These are phyloP conservation scores for Lavandula angustifolia DNA, from an alignment of 257 asterid genomes.

Conservation along the genomic window DNA sequence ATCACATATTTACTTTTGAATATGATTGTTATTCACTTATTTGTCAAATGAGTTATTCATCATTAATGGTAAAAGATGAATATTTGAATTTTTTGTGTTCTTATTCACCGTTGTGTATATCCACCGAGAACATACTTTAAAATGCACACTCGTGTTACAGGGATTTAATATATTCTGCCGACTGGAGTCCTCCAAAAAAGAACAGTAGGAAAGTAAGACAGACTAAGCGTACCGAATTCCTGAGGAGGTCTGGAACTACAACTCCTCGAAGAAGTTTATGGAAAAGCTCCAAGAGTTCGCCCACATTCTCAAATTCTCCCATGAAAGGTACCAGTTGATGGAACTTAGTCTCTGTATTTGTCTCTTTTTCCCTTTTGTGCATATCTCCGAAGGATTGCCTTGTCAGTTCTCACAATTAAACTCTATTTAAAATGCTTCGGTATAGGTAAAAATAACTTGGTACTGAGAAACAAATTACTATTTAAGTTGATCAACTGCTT, in stretches of 20 bases:
- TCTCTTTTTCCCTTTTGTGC: conserved; percentile 2
- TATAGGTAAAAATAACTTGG: no score
- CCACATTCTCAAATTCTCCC: conserved; percentile 51
- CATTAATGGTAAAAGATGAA: not conserved
- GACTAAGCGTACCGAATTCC: conserved; percentile 67
- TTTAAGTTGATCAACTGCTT: no score
- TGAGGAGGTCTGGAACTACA: conserved; percentile 49
- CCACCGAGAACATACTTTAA: conserved; percentile 20
- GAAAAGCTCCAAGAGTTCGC: conserved; percentile 47
- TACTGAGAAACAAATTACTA: no score
- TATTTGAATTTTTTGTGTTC: not conserved
- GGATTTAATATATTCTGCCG: conserved; percentile 41
- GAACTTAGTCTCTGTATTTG: conserved; percentile 14
- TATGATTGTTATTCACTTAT: not conserved
- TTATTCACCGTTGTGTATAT: conserved; percentile 15
- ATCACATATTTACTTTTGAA: not conserved
- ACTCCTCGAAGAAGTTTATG: conserved; percentile 42
- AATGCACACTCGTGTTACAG: conserved; percentile 39
- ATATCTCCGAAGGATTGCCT: not conserved
- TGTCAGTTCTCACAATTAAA: no score
- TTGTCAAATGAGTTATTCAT: not conserved
- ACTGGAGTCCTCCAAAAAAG: conserved; percentile 41
- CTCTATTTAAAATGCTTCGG: no score
- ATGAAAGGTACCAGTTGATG: conserved; percentile 43
- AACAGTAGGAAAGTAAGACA: conserved; percentile 37